Evolutionary conservation across 73 alveolate genomes (phyloP).

Genomic region (Tetrahymena borealis): DNA sequence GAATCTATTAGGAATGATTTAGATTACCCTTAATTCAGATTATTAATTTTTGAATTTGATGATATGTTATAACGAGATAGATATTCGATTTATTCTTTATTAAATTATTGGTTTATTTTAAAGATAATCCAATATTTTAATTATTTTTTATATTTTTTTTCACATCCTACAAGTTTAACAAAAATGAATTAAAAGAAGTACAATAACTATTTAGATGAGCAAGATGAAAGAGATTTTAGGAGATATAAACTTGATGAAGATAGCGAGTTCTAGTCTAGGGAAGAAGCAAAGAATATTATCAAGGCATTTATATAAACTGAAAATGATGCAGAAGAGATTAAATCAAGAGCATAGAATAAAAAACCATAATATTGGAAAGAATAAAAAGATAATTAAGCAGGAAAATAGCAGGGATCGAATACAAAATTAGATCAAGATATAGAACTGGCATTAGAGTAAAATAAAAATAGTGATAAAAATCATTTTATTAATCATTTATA

Average conservation of each 20-base stretch:
- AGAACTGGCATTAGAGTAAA: background rate
- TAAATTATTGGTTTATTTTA: background rate
- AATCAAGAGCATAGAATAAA: background rate
- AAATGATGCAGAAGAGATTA: background rate
- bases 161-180: background rate
- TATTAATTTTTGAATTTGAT: background rate
- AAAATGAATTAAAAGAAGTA: background rate
- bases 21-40: too few relatives aligned
- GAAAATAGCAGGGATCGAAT: background rate
- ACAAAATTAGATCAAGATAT: background rate
- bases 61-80: background rate
- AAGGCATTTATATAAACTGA: background rate
- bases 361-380: background rate
- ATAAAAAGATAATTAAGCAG: background rate
- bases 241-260: background rate
- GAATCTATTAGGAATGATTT: too few relatives aligned
- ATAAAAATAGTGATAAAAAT: too few relatives aligned
- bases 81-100: background rate
- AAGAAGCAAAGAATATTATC: background rate
- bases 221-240: background rate
- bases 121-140: background rate
- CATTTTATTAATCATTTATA: too few relatives aligned
- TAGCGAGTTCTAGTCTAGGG: background rate
- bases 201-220: background rate
- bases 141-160: background rate